phyloP scores from a whole-genome alignment of 2,329 filamentous ascomycete species.

The Colletotrichum melonis region DNA sequence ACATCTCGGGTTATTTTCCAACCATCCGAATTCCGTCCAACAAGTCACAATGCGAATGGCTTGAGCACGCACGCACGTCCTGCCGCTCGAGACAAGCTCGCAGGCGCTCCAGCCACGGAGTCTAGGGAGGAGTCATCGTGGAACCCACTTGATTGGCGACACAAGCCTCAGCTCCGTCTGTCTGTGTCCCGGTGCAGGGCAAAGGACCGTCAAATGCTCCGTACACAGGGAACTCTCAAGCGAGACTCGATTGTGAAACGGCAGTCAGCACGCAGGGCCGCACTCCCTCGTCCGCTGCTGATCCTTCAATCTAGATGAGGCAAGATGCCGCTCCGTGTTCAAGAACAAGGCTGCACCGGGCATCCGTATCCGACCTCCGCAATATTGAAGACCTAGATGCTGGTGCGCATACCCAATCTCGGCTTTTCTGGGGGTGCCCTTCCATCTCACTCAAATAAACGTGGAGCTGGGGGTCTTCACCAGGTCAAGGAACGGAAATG shows the following conservation, averaged over 20 bases:
- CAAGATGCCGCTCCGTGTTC: slow-evolving; percentile 31
- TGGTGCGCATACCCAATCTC: not conserved
- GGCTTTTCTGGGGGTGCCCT: not conserved
- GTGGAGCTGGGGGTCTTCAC: not conserved
- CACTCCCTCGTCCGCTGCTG: slow-evolving; percentile 18
- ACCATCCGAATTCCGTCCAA: slow-evolving; percentile 7
- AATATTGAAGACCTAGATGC: not conserved
- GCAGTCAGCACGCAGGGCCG: slow-evolving; percentile 1
- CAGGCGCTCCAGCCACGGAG: not conserved
- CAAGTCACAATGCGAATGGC: not conserved
- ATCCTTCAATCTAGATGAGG: slow-evolving; percentile 35
- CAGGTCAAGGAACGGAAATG: slow-evolving; percentile 7
- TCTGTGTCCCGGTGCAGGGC: not conserved
- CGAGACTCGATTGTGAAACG: slow-evolving; percentile 22
- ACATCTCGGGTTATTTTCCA: not conserved
- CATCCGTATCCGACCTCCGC: not conserved
- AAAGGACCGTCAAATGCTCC: not conserved
- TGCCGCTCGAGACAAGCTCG: slow-evolving; percentile 18
- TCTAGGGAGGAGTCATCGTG: slow-evolving; percentile 11
- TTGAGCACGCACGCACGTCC: not conserved
- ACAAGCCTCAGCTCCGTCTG: slow-evolving; percentile 3
- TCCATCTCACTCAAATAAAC: not conserved
- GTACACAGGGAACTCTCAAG: slow-evolving; percentile 1
- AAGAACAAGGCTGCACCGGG: slow-evolving; percentile 8
- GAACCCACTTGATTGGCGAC: slow-evolving; percentile 23